phyloP scores from a whole-genome alignment of 352 stramenopile species.

The Phytophthora megakarya region DNA sequence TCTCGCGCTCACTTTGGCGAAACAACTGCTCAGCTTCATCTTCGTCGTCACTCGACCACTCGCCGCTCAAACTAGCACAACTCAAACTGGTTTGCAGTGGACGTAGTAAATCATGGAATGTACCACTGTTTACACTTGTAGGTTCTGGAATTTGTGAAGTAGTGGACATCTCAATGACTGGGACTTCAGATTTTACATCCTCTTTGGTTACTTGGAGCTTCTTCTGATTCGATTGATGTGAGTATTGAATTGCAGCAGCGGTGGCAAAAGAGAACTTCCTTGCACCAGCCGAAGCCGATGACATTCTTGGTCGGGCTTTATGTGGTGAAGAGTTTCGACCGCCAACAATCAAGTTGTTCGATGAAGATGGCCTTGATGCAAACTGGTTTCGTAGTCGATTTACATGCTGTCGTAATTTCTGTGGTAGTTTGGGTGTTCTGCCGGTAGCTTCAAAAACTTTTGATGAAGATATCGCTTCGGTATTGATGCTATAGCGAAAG shows the following conservation, averaged over 20 bases:
- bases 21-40: conserved; percentile 41
- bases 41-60: conserved; percentile 43
- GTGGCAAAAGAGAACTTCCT: conserved; percentile 30
- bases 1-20: conserved; percentile 51
- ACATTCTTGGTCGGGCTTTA: conserved; percentile 18
- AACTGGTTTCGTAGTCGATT: conserved; percentile 55
- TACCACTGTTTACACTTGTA: conserved; percentile 5
- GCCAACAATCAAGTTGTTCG: conserved; percentile 13
- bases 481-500: conserved; percentile 13
- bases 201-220: conserved; percentile 30
- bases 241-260: conserved; percentile 36
- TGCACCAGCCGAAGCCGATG: conserved; percentile 4
- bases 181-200: conserved; percentile 14
- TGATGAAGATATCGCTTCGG: background rate
- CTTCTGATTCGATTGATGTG: conserved; percentile 41
- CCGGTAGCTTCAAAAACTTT: conserved; percentile 5
- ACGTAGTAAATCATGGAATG: conserved; percentile 57
- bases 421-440: conserved; percentile 43
- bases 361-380: conserved; percentile 26
- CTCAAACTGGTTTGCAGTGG: conserved; percentile 66
- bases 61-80: conserved; percentile 40
- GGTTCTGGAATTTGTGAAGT: background rate
- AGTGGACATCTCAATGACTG: background rate
- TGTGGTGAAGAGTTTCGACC: conserved; percentile 18
- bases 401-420: conserved; percentile 62